Evolutionary conservation across 192 early-diverging fungal genomes (phyloP).

Genomic region (Coemansia reversa): DNA sequence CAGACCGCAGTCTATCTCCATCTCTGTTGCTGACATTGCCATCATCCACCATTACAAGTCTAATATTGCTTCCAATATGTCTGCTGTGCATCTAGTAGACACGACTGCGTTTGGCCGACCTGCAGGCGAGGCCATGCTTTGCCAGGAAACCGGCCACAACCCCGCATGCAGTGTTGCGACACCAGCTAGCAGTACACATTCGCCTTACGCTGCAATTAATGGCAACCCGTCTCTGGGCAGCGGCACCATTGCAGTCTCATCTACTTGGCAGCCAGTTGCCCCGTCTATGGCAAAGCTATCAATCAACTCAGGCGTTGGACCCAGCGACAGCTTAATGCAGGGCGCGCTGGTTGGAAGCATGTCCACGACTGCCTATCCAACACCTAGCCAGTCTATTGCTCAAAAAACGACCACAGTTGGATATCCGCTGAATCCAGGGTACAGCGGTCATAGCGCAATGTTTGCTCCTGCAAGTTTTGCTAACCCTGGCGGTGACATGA

Average conservation of each 20-base stretch:
- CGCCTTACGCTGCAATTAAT: constrained; percentile 8
- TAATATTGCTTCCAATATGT: constrained; percentile 5
- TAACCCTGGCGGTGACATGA: background rate
- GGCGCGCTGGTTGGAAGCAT: constrained; percentile 7
- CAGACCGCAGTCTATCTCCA: constrained; percentile 1
- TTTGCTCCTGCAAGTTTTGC: constrained; percentile 11
- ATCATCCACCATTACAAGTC: background rate
- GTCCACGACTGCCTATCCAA: constrained; percentile 17
- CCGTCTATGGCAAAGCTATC: constrained; percentile 4
- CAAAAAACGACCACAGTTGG: constrained; percentile 17
- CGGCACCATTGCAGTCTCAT: background rate
- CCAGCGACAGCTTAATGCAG: background rate
- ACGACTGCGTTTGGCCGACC: background rate
- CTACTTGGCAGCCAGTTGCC: background rate
- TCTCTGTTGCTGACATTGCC: background rate
- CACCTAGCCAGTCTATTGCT: constrained; percentile 23
- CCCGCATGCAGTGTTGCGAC: constrained; percentile 4
- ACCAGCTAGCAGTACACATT: constrained; percentile 6
- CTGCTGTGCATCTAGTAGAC: constrained; percentile 12
- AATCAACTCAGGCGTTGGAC: background rate
- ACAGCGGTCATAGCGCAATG: constrained; percentile 9
- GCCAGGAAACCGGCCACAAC: background rate
- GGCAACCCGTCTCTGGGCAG: background rate
- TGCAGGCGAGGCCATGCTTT: constrained; percentile 1
- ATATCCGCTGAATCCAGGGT: constrained; percentile 16